These are phyloP conservation scores for Ogataea trehalophila DNA, from an alignment of 805 yeast genomes.

Conservation along the genomic window DNA sequence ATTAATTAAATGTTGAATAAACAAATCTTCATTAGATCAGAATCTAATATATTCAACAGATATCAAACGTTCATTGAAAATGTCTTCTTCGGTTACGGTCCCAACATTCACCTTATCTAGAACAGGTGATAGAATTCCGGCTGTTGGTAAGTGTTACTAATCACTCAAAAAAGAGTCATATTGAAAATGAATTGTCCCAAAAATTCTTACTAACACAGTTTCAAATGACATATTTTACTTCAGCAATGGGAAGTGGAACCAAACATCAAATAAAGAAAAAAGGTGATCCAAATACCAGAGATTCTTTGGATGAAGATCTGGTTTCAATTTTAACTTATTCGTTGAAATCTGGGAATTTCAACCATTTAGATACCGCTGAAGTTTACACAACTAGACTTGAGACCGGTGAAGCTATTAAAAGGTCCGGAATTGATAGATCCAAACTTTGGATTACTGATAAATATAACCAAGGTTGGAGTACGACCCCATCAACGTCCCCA, in stretches of 20 bases:
- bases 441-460: slow-evolving; percentile 59
- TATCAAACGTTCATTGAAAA: neutral
- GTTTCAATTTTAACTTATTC: slow-evolving; percentile 44
- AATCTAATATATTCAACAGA: too few relatives aligned
- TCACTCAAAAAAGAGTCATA: too few relatives aligned
- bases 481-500: slow-evolving; percentile 19
- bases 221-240: neutral
- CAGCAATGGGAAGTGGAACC: slow-evolving; percentile 52
- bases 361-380: slow-evolving; percentile 66
- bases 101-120: slow-evolving; percentile 24
- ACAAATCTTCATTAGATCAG: too few relatives aligned
- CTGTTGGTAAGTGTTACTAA: slow-evolving; percentile 32
- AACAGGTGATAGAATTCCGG: slow-evolving; percentile 33
- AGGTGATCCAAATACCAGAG: slow-evolving; percentile 19
- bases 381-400: slow-evolving; percentile 58
- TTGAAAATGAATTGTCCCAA: neutral
- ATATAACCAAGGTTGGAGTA: slow-evolving; percentile 38
- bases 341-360: slow-evolving; percentile 43
- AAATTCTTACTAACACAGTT: neutral
- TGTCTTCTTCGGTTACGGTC: slow-evolving; percentile 2
- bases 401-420: slow-evolving; percentile 48
- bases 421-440: slow-evolving; percentile 41
- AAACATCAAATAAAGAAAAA: slow-evolving; percentile 42
- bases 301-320: slow-evolving; percentile 32
- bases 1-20: too few relatives aligned